Conservation (phyloP, 306 rosid species). For the Quercus wislizeni region DNA sequence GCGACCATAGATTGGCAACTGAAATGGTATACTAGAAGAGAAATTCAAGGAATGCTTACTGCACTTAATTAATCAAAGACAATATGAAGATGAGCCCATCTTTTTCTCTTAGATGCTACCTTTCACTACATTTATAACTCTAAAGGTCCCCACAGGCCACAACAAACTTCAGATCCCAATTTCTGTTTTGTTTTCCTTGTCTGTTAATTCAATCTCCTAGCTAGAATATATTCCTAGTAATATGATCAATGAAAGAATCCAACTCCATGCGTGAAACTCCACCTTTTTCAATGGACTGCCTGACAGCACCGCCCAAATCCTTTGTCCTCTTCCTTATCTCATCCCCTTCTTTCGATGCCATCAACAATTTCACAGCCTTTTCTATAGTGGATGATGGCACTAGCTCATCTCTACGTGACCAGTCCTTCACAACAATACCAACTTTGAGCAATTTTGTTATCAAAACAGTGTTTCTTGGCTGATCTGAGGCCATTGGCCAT, state of each 20-base stretch:
- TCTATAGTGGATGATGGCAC: conserved; percentile 32
- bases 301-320: conserved; percentile 30
- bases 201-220: too few species aligned
- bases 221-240: conserved; percentile 18
- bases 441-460: conserved; percentile 40
- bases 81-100: too few species aligned
- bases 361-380: conserved; percentile 38
- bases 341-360: conserved; percentile 49
- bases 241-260: conserved; percentile 63
- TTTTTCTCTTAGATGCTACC: too few species aligned
- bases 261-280: conserved; percentile 58
- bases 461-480: conserved; percentile 64
- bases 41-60: too few species aligned
- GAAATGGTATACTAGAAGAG: too few species aligned
- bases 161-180: too few species aligned
- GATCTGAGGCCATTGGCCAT: conserved; percentile 86
- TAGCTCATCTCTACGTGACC: conserved; percentile 40
- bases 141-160: too few species aligned
- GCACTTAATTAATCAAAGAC: too few species aligned
- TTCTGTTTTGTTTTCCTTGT: too few species aligned
- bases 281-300: conserved; percentile 31
- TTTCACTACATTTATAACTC: too few species aligned
- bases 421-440: conserved; percentile 48
- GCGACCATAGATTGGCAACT: too few species aligned
- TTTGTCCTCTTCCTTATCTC: conserved; percentile 47